Evolutionary conservation across 495 filamentous ascomycete genomes (phyloP).

Genomic region (Hypoxylon cercidicola): DNA sequence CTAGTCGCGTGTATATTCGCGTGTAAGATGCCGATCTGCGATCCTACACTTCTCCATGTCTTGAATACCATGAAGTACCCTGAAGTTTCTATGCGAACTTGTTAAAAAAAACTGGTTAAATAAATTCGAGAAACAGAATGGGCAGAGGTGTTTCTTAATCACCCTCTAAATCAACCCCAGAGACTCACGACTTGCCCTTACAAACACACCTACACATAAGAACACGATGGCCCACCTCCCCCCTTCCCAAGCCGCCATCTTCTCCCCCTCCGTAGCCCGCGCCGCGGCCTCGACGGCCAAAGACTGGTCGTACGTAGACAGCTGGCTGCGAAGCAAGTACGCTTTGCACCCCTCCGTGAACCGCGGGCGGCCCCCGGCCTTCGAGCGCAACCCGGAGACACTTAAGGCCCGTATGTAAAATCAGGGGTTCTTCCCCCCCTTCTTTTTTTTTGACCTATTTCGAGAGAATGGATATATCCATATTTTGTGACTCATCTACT

Average conservation of each 20-base stretch:
- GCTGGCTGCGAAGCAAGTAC: slow-evolving; percentile 79
- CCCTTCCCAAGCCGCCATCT: slow-evolving; percentile 65
- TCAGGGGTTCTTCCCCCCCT: no score
- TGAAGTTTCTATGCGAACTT: no score
- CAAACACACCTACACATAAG: not conserved
- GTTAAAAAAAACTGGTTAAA: no score
- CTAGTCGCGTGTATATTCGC: slow-evolving; percentile 28
- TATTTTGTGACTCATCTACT: no score
- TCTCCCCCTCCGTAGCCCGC: slow-evolving; percentile 76
- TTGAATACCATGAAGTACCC: no score
- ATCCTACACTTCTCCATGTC: no score
- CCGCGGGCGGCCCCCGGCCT: slow-evolving; percentile 60
- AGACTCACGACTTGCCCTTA: no score
- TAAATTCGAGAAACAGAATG: no score
- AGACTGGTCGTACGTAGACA: slow-evolving; percentile 89
- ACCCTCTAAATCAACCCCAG: no score
- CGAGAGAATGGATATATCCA: no score
- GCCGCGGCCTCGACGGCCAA: slow-evolving; percentile 72
- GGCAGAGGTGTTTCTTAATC: no score
- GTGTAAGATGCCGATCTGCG: not conserved
- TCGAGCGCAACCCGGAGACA: slow-evolving; percentile 88
- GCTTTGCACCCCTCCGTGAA: slow-evolving; percentile 32
- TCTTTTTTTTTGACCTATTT: no score
- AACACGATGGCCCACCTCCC: slow-evolving; percentile 63
- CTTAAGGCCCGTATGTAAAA: slow-evolving; percentile 75